Conservation (phyloP, 306 rosid genomes). For the Pachyrhizus erosus region DNA sequence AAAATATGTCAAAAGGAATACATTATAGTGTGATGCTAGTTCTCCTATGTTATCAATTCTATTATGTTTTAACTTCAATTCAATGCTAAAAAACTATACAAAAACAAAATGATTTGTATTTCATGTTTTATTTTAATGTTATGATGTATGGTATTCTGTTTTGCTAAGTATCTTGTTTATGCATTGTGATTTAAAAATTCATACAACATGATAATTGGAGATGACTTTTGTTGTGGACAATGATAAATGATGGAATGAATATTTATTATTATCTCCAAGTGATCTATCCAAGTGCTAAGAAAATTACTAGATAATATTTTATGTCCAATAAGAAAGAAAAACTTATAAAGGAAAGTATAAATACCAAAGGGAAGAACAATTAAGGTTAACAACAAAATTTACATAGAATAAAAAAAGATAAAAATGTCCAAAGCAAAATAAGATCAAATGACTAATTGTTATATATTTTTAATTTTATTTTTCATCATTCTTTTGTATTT, state of each 20-base stretch:
- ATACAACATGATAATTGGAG: constrained; percentile 84
- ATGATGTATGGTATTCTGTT: neutral
- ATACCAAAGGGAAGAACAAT: constrained; percentile 13
- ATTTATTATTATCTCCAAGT: constrained; percentile 70
- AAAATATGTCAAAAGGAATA: no score
- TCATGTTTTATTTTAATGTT: neutral
- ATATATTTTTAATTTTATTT: neutral
- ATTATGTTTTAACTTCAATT: neutral
- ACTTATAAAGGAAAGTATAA: neutral
- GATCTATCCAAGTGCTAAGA: constrained; percentile 74
- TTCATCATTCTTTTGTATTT: neutral
- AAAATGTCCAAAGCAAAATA: neutral
- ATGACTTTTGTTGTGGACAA: constrained; percentile 90
- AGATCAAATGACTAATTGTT: constrained; percentile 21
- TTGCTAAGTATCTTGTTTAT: constrained; percentile 78
- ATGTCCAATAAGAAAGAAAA: neutral
- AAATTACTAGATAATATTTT: neutral
- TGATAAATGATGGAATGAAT: constrained; percentile 70
- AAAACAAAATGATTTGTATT: neutral
- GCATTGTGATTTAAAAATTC: constrained; percentile 72
- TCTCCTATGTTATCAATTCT: neutral
- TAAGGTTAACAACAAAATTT: constrained; percentile 19
- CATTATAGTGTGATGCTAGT: no score
- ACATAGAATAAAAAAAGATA: neutral
- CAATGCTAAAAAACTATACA: neutral